Evolutionary conservation across 495 filamentous ascomycete genomes (phyloP), one percentile per base, ranked within the genome.

Genomic region (Xylaria grammica): DNA sequence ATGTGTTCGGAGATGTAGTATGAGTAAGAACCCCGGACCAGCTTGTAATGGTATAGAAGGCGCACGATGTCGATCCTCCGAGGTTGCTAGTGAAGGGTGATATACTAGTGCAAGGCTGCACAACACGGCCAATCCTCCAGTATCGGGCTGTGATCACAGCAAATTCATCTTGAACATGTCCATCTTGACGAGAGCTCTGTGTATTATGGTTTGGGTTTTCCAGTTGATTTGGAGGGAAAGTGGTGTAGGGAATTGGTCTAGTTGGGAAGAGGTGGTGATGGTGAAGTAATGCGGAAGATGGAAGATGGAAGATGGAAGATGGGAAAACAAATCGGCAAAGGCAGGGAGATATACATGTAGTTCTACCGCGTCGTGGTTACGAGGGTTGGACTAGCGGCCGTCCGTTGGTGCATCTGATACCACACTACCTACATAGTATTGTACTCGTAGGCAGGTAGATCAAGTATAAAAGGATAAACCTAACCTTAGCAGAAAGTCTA

Each of bases 121-220:
- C 4, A 19, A 15, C n/a, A 19, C 34, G 29, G 32, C 6, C 7
- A 8, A 22, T 29, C 45, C 34, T 50, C 45, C 2, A 22, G 34
- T 27, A 34, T 48, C 11, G 38, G n/a, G 20, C 49, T 50, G 48
- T 27, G 19, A 34, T 64, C 32, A 64, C 40, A 64, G 44, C 22
- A 30, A 22, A 44, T 64, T 53, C 24, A 57, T 57, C 10, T 1
- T n/a, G 22, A 17, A 13, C 52, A 51, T 13, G 45, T 24, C 42
- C 62, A 64, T 64, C 6, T 30, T 64, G 52, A 17, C 45, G 19
- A 24, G 53, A 56, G 42, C 6, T 58, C 22, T 49, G 29, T 32
- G 34, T 49, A 44, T 38, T 17, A 48, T 64, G 53, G n/a, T 48
- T 50, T 57, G 32, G 15, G 38, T 13, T 36, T 29, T 26, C 11